phyloP scores from a whole-genome alignment of 2,329 filamentous ascomycete species.

The Aspergillus awamori region DNA sequence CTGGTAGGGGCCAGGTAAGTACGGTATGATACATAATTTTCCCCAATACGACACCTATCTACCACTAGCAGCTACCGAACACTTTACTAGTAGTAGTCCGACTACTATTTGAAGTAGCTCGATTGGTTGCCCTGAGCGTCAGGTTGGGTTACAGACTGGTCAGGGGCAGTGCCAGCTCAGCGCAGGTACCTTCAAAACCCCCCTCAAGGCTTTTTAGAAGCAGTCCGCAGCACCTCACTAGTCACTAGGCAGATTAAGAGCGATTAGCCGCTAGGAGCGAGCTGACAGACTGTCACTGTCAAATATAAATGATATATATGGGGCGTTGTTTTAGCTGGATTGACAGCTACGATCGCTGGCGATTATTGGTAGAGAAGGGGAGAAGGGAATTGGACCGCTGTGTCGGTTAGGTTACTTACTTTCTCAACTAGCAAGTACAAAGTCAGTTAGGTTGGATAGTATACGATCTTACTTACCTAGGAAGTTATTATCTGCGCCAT shows the following conservation, averaged over 20 bases:
- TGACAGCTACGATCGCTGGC: not conserved
- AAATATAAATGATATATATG: not conserved
- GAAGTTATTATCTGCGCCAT: too few species aligned
- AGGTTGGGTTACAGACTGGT: slow-evolving; percentile 7
- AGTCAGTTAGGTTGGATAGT: too few species aligned
- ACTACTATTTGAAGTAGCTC: not conserved
- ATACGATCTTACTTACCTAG: too few species aligned
- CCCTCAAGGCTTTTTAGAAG: not conserved
- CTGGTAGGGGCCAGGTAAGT: not conserved
- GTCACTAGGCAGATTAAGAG: not conserved
- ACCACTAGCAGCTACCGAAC: not conserved
- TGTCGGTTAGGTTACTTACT: too few species aligned
- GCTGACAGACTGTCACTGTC: not conserved
- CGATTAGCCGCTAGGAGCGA: slow-evolving; percentile 2
- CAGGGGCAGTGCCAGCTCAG: slow-evolving; percentile 13
- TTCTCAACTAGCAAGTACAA: too few species aligned
- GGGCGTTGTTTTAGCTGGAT: slow-evolving; percentile 1
- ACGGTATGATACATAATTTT: not conserved
- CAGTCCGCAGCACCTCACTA: slow-evolving; percentile 1
- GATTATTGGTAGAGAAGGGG: slow-evolving; percentile 5
- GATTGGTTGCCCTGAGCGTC: slow-evolving; percentile 1
- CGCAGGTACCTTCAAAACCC: not conserved
- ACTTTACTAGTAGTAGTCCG: not conserved
- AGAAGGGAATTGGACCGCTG: not conserved
- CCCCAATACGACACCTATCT: not conserved